phyloP scores from a whole-genome alignment of 1,284 basidiomycete genomes.

The Gastroboletus turbinatus region DNA sequence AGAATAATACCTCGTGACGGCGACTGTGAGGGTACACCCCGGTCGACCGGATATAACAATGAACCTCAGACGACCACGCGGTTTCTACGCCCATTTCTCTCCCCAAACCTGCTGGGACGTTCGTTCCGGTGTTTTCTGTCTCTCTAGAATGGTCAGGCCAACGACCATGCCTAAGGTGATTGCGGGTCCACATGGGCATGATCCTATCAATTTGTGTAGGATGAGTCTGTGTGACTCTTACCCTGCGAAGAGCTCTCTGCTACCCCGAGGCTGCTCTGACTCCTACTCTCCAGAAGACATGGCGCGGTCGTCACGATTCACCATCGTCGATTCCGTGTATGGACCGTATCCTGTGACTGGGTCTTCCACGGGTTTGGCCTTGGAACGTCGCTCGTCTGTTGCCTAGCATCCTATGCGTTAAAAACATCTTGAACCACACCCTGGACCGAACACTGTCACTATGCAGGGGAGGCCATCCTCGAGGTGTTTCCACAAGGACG shows the following conservation, averaged over 20 bases:
- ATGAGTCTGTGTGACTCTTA: neutral
- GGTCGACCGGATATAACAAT: too few species aligned
- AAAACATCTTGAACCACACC: neutral
- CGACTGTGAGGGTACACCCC: too few species aligned
- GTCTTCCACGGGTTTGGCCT: neutral
- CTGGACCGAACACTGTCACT: neutral
- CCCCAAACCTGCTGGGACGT: neutral
- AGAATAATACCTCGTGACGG: too few species aligned
- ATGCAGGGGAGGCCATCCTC: neutral
- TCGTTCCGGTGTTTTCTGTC: neutral
- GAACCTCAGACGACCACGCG: too few species aligned
- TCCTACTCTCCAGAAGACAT: neutral
- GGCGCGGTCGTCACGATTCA: neutral
- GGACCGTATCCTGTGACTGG: neutral
- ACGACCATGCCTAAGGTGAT: too few species aligned
- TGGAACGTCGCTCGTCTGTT: neutral
- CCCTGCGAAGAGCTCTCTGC: neutral
- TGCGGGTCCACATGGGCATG: too few species aligned
- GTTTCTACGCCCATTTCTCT: neutral
- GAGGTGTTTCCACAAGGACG: neutral
- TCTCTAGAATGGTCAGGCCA: neutral
- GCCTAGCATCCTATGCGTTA: neutral
- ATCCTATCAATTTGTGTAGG: neutral
- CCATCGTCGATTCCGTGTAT: neutral
- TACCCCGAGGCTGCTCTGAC: neutral